Conservation (phyloP, 2,329 filamentous ascomycete species). For the Davidsoniella virescens region DNA sequence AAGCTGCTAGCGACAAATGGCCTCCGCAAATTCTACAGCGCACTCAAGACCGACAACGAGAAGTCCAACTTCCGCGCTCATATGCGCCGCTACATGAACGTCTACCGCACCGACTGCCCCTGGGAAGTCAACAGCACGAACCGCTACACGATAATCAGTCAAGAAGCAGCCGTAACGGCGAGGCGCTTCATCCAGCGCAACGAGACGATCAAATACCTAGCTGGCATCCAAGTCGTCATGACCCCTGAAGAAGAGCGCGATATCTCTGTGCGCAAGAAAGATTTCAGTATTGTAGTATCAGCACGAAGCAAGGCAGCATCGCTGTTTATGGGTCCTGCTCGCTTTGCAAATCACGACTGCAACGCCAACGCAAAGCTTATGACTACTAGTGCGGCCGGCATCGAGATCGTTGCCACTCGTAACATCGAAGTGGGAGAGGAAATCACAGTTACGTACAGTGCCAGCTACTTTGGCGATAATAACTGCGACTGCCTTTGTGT, state of each 20-base stretch:
- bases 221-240: constrained; percentile 81
- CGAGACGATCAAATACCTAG: constrained; percentile 78
- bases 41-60: constrained; percentile 58
- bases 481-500: constrained; percentile 90
- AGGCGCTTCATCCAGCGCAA: constrained; percentile 63
- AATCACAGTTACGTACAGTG: constrained; percentile 90
- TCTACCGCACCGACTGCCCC: constrained; percentile 84
- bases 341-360: constrained; percentile 96
- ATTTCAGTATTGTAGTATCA: constrained; percentile 94
- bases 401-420: constrained; percentile 73
- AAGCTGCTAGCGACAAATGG: constrained; percentile 58
- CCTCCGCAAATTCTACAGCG: constrained; percentile 51
- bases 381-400: constrained; percentile 69
- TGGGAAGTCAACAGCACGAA: constrained; percentile 89
- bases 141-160: constrained; percentile 78
- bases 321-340: constrained; percentile 83
- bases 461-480: constrained; percentile 86
- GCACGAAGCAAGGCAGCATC: constrained; percentile 81
- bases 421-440: constrained; percentile 80
- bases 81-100: constrained; percentile 76
- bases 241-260: constrained; percentile 79
- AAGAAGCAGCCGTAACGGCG: constrained; percentile 78
- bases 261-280: constrained; percentile 66
- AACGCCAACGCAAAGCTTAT: constrained; percentile 77
- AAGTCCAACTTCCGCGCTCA: constrained; percentile 76